Base-by-base conservation (phyloP, 1,284 basidiomycete genomes). In the Salmacisia buchloeana region DNA sequence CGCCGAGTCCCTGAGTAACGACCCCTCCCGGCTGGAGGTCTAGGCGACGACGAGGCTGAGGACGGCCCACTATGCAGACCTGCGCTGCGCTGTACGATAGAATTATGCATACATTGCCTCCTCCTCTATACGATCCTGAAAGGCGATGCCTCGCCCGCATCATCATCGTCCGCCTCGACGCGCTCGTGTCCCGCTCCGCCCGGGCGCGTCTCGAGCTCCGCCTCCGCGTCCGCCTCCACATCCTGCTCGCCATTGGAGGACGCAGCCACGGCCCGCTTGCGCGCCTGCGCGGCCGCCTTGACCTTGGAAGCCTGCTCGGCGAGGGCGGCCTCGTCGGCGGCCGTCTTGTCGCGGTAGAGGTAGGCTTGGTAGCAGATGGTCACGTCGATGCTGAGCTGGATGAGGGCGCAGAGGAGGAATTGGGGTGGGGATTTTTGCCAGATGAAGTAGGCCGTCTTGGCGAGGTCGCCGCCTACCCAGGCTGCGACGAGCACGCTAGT, bases 381-480 rank as follows among this genome's bases (percentile, higher is more conserved):
- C 23, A 74, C 29, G 68, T 81, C 81, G 39, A 81, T 67, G 9
- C 70, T 74, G 25, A 82, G 68, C 62, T 80, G 78, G 27, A 77
- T 67, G 39, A 67, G 39, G n/a, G 65, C 70, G 62, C 68, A 73
- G 9, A 63, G 46, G 2, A 65, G 67, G 59, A 75, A 76, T 60
- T 73, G 73, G 10, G 62, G 56, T 10, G 74, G 74, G 18, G 68
- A 69, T 1, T 6, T 18, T 15, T 59, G 58, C 4, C 68, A 23
- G 27, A 74, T 0, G 36, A 74, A 76, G 57, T 73, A 72, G 12
- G 66, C 59, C 49, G 68, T 57, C 60, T 83, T 83, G 57, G 83
- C 75, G 1, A 80, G 76, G 46, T 82, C 82, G 10, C 80, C 76
- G 0, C 63, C 73, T 4, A 81, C 70, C 34, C 82, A 66, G 66